phyloP scores from a whole-genome alignment of 352 stramenopile species.

The Salisapilia sapeloensis region DNA sequence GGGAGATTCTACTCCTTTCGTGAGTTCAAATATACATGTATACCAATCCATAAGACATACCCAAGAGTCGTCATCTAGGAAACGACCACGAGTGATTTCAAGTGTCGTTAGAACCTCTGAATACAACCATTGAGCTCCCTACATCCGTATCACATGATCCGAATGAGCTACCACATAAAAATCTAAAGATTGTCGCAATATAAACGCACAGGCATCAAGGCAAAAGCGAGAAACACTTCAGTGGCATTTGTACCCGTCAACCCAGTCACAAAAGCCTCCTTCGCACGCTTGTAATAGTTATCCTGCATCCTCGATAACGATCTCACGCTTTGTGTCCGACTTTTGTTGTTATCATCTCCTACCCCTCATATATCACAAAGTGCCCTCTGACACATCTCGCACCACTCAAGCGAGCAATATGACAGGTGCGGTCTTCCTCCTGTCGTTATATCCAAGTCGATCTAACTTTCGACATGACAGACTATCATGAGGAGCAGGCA shows the following conservation, averaged over 20 bases:
- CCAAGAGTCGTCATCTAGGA: conserved; percentile 26
- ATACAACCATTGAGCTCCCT: conserved; percentile 71
- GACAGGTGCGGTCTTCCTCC: too few relatives aligned
- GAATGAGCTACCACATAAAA: not conserved
- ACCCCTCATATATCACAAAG: not conserved
- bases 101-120: conserved; percentile 61
- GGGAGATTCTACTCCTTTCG: conserved; percentile 15
- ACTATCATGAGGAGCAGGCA: conserved; percentile 78
- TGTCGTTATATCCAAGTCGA: too few relatives aligned
- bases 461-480: conserved; percentile 16
- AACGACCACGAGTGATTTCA: conserved; percentile 39
- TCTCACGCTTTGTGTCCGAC: too few relatives aligned
- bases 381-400: not conserved
- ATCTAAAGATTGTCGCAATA: not conserved
- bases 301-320: too few relatives aligned
- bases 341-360: too few relatives aligned
- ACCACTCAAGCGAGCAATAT: too few relatives aligned
- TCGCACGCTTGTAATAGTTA: conserved; percentile 70
- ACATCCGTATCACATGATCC: not conserved
- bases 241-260: conserved; percentile 43
- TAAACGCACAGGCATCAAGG: conserved; percentile 40
- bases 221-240: conserved; percentile 65
- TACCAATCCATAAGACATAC: conserved; percentile 11
- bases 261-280: conserved; percentile 64
- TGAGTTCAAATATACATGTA: not conserved